Conservation (phyloP, 1,284 basidiomycete species). For the Boletellus sp. region DNA sequence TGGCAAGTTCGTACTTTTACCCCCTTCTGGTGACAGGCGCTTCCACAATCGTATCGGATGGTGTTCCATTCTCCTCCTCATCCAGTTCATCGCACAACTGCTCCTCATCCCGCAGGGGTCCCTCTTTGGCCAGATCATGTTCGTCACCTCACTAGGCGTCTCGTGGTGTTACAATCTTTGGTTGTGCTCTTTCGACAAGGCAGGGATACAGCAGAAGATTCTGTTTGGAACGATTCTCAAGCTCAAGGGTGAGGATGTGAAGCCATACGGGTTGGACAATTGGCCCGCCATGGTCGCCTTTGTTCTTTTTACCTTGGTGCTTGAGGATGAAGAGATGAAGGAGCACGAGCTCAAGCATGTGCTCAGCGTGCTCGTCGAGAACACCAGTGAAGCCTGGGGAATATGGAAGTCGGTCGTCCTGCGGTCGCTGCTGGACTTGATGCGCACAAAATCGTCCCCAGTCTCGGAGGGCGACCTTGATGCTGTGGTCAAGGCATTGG, state of each 20-base stretch:
- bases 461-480: not conserved
- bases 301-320: conserved; percentile 7
- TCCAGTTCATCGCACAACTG: conserved; percentile 25
- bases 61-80: conserved; percentile 20
- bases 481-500: not conserved
- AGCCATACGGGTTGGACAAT: not conserved
- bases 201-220: conserved; percentile 16
- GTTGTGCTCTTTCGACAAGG: conserved; percentile 25
- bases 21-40: conserved; percentile 1
- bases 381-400: conserved; percentile 4
- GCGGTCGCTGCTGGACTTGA: not conserved
- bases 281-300: conserved; percentile 14
- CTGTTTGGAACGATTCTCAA: conserved; percentile 10
- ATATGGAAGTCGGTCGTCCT: conserved; percentile 7
- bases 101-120: conserved; percentile 25
- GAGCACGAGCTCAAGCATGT: not conserved
- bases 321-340: conserved; percentile 5
- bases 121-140: conserved; percentile 31
- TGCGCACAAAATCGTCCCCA: not conserved
- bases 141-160: conserved; percentile 20
- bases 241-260: not conserved
- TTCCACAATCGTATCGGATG: conserved; percentile 13
- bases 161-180: conserved; percentile 27
- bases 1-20: conserved; percentile 19
- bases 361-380: conserved; percentile 6